phyloP scores from a whole-genome alignment of 257 asterid species.

The Solanum virginianum region DNA sequence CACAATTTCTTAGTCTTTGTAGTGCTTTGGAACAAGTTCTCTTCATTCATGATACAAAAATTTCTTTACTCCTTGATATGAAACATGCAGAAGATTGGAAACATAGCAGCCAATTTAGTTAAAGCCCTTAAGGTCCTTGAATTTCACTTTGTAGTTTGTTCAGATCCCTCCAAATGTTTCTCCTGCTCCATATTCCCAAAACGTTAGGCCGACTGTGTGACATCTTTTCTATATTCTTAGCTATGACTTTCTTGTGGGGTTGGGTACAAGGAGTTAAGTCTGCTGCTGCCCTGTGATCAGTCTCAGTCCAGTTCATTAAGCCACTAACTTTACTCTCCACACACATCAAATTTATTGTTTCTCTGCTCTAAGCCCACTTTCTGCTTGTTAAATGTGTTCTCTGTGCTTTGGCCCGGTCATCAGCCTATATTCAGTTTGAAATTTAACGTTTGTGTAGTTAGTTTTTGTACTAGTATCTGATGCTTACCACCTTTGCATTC shows the following conservation, averaged over 20 bases:
- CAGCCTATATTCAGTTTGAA: neutral
- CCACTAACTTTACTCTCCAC: neutral
- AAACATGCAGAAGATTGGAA: neutral
- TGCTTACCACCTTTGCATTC: neutral
- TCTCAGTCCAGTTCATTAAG: neutral
- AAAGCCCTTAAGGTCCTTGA: neutral
- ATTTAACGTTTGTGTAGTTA: neutral
- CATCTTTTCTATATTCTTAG: neutral
- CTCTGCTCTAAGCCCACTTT: neutral
- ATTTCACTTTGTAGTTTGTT: neutral
- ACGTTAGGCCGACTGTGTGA: neutral
- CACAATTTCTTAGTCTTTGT: neutral
- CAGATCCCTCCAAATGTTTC: neutral
- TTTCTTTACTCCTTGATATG: neutral
- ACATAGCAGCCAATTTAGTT: neutral
- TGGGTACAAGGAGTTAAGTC: neutral
- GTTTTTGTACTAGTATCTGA: neutral
- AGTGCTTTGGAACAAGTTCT: neutral
- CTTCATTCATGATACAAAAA: neutral
- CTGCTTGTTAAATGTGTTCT: neutral
- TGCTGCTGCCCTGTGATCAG: neutral
- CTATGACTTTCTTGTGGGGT: neutral
- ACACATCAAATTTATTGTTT: neutral
- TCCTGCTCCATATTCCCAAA: neutral
- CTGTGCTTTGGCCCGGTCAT: neutral